These are phyloP conservation scores for Cyclotella distinguenda DNA, from an alignment of 108 stramenopile species.

Conservation along the genomic window DNA sequence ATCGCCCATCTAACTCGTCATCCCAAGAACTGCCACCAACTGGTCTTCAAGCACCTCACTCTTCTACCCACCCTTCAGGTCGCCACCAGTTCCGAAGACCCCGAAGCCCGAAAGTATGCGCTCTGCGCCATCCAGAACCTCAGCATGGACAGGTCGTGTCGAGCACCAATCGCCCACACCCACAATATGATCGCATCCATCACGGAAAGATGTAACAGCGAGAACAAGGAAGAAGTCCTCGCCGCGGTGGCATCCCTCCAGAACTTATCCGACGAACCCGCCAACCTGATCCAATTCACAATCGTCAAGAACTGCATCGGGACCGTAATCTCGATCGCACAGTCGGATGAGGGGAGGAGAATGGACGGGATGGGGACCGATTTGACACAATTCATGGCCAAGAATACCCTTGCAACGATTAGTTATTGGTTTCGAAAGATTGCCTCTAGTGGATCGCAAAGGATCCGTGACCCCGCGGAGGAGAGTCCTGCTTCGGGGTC, in stretches of 20 bases:
- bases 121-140: conserved; percentile 79
- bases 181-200: conserved; percentile 53
- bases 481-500: neutral
- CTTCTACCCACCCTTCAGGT: conserved; percentile 64
- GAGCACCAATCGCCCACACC: conserved; percentile 64
- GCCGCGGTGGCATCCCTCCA: conserved; percentile 71
- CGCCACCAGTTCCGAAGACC: conserved; percentile 56
- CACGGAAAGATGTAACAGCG: conserved; percentile 44
- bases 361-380: conserved; percentile 36
- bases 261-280: conserved; percentile 81
- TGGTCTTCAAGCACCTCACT: conserved; percentile 55
- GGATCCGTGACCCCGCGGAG: neutral
- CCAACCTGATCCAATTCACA: conserved; percentile 82
- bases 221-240: conserved; percentile 36
- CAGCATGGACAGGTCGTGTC: conserved; percentile 71
- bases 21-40: conserved; percentile 62
- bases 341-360: conserved; percentile 44
- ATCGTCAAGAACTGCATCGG: conserved; percentile 78
- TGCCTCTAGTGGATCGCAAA: conserved; percentile 38
- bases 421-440: conserved; percentile 50
- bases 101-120: conserved; percentile 58
- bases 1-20: conserved; percentile 76
- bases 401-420: conserved; percentile 44
- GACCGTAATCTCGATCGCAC: conserved; percentile 61
- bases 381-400: conserved; percentile 40